Evolutionary conservation across 495 filamentous ascomycete species (phyloP).

Genomic region (Penicillium coffeae): DNA sequence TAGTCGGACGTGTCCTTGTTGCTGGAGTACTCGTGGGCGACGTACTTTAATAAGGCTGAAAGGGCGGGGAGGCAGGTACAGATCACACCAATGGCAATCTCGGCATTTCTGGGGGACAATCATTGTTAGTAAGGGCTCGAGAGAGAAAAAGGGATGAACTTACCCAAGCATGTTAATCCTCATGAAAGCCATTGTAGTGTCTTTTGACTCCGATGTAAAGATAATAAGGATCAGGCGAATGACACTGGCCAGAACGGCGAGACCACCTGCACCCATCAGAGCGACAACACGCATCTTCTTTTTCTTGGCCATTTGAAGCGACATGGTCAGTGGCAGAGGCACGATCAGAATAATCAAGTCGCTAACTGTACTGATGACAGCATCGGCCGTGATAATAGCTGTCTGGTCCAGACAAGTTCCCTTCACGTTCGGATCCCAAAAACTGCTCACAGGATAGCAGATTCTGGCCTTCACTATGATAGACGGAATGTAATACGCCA

Average conservation of each 20-base stretch:
- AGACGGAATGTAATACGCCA: constrained; percentile 37
- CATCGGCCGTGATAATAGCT: constrained; percentile 35
- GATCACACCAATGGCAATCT: constrained; percentile 37
- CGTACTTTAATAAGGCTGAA: constrained; percentile 22
- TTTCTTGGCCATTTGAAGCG: constrained; percentile 28
- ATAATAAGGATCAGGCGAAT: constrained; percentile 34
- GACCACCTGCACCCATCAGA: constrained; percentile 35
- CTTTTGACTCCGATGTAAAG: constrained; percentile 18
- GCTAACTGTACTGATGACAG: constrained; percentile 34
- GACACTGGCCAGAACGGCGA: constrained; percentile 36
- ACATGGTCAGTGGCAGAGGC: constrained; percentile 30
- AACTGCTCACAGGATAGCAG: constrained; percentile 34
- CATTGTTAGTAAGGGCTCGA: not conserved
- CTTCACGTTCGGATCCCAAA: constrained; percentile 21
- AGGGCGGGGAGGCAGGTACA: constrained; percentile 39
- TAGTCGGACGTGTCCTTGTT: constrained; percentile 12
- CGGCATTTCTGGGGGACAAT: constrained; percentile 25
- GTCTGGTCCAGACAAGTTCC: constrained; percentile 33
- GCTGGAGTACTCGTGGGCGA: constrained; percentile 22
- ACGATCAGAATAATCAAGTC: constrained; percentile 34
- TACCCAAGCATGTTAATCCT: constrained; percentile 37
- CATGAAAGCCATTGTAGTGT: constrained; percentile 34
- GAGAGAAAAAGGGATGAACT: not conserved
- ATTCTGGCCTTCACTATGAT: constrained; percentile 37
- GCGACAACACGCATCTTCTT: constrained; percentile 33